Base-by-base conservation (phyloP, 805 yeast genomes). In the Zygoascus bituminiphila region DNA sequence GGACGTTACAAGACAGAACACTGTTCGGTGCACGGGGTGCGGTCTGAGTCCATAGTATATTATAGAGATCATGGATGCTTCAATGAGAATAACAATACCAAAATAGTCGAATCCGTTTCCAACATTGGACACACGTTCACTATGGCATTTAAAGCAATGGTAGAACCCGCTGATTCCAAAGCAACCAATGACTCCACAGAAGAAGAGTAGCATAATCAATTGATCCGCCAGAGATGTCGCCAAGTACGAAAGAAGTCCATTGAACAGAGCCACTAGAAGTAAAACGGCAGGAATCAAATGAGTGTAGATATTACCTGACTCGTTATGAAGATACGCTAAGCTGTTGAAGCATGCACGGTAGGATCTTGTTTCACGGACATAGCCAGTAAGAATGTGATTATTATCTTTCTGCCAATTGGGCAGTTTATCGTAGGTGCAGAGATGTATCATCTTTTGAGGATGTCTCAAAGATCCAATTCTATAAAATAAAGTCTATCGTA, bases 381-480 rank as follows among this genome's bases (percentile, higher is more conserved):
- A 84, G 4, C 88, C 88, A 0, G 78, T 67, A 37, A 68, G 60
- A 42, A 84, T 84, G 59, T 63, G 79, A 54, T 80, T 83, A 61
- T 84, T 84, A 59, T 84, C 93, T 50, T 75, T 70, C 59, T 82
- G 88, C 93, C 93, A 84, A 14, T 66, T 74, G 21, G 81, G 84
- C 23, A 84, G 61, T 54, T 82, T 82, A 50, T 78, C 74, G 68
- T 73, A 82, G 31, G 53, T 51, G 31, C 40, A 42, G 4, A 44
- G 26, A 24, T 4, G n/a, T n/a, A n/a, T n/a, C n/a, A n/a, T n/a
- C n/a, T n/a, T n/a, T n/a, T n/a, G n/a, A n/a, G n/a, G n/a, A n/a
- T n/a, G n/a, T n/a, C n/a, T n/a, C n/a, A n/a, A n/a, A n/a, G n/a
- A n/a, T n/a, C n/a, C n/a, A n/a, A n/a, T n/a, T n/a, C n/a, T n/a